Conservation (phyloP, 495 filamentous ascomycete species). For the Ramalina peruviana region DNA sequence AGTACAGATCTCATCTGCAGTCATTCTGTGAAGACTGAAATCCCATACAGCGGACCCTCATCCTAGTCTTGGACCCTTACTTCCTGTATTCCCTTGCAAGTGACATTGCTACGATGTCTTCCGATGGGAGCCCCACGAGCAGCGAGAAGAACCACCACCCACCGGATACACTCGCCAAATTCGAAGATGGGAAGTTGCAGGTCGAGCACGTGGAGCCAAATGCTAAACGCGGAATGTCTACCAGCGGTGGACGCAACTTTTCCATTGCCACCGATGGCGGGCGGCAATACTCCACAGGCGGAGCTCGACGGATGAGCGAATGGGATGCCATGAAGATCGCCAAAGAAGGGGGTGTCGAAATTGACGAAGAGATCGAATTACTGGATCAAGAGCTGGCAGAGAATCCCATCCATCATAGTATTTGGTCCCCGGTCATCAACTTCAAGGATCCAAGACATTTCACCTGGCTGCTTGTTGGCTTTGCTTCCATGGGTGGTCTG, state of each 20-base stretch:
- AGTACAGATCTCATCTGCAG: too few relatives aligned
- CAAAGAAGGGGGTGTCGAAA: constrained; percentile 11
- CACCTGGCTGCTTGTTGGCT: constrained; percentile 43
- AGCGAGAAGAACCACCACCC: constrained; percentile 1
- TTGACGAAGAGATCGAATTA: constrained; percentile 9
- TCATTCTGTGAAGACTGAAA: too few relatives aligned
- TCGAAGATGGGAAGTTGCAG: constrained; percentile 8
- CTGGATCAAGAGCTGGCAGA: constrained; percentile 7
- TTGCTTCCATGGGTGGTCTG: constrained; percentile 48
- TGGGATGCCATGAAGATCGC: constrained; percentile 12
- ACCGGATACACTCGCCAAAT: constrained; percentile 4
- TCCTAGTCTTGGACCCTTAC: background rate
- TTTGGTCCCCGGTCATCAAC: constrained; percentile 9
- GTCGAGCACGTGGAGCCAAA: constrained; percentile 7
- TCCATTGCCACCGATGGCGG: constrained; percentile 7
- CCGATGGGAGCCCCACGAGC: background rate
- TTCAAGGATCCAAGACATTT: constrained; percentile 23
- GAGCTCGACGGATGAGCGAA: constrained; percentile 7
- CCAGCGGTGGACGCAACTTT: background rate
- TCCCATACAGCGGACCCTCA: too few relatives aligned
- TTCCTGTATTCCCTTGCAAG: background rate
- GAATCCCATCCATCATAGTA: constrained; percentile 4
- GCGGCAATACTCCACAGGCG: constrained; percentile 9
- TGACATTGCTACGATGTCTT: constrained; percentile 1
- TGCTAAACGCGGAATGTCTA: background rate